These are phyloP conservation scores for Colletotrichum plurivorum DNA, from an alignment of 2,329 filamentous ascomycete species.

Conservation along the genomic window DNA sequence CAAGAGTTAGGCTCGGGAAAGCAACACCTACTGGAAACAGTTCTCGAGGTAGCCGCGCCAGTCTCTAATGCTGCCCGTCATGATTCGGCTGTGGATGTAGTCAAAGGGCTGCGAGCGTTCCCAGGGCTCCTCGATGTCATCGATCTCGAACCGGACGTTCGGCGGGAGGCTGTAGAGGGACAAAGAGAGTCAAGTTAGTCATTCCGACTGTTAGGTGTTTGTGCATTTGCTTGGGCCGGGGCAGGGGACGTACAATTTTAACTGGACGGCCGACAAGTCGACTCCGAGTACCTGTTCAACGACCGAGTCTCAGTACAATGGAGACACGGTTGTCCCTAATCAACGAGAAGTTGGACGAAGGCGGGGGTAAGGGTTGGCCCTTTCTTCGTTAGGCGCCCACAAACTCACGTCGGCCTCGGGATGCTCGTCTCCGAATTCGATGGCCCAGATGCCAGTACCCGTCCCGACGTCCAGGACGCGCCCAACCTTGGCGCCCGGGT, in stretches of 20 bases:
- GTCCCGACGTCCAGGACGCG: constrained; percentile 45
- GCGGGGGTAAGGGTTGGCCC: no score
- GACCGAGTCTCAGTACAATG: not conserved
- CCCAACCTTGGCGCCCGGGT: not conserved
- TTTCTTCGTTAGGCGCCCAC: no score
- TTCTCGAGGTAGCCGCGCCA: not conserved
- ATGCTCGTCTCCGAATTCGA: constrained; percentile 43
- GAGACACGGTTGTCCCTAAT: no score
- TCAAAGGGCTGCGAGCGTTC: constrained; percentile 62
- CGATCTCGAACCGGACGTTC: constrained; percentile 50
- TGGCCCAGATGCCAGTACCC: constrained; percentile 45
- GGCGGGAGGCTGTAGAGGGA: not conserved
- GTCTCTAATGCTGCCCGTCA: constrained; percentile 45
- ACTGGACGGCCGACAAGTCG: constrained; percentile 55
- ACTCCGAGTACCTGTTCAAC: not conserved
- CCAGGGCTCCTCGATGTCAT: constrained; percentile 48
- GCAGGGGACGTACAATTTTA: not conserved
- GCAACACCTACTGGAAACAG: not conserved
- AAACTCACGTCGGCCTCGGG: not conserved
- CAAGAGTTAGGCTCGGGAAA: constrained; percentile 43
- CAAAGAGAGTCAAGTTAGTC: not conserved
- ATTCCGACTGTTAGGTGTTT: no score
- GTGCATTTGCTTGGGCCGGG: not conserved
- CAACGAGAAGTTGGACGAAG: no score
- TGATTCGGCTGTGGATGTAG: constrained; percentile 70